phyloP scores from a whole-genome alignment of 2,329 filamentous ascomycete species.

The Ophiostoma novo-ulmi region DNA sequence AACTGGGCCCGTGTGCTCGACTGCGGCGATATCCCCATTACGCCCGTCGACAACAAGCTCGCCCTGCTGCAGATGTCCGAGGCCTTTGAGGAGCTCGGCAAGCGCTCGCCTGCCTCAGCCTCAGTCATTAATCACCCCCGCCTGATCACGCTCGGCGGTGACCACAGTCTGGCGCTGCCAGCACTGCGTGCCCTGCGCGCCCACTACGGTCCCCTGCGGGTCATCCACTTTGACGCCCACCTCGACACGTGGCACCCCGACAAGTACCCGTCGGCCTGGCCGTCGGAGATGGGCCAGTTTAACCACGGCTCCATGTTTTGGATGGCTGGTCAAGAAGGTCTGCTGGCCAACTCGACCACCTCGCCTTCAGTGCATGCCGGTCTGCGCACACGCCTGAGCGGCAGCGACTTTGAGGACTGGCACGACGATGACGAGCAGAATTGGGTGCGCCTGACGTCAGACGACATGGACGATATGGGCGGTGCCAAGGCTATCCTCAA shows the following conservation, averaged over 20 bases:
- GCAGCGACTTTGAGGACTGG: constrained; percentile 60
- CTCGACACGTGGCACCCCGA: constrained; percentile 81
- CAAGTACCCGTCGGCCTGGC: constrained; percentile 75
- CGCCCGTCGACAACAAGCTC: constrained; percentile 78
- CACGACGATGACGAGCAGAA: constrained; percentile 69
- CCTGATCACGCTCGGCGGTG: constrained; percentile 66
- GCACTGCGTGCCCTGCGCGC: constrained; percentile 61
- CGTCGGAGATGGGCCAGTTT: constrained; percentile 64
- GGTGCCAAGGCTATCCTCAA: constrained; percentile 54
- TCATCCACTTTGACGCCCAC: constrained; percentile 73
- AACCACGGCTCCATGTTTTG: constrained; percentile 92
- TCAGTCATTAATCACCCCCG: constrained; percentile 41
- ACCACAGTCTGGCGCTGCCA: constrained; percentile 66
- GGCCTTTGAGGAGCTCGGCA: constrained; percentile 65
- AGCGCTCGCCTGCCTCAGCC: constrained; percentile 35
- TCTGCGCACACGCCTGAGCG: constrained; percentile 69
- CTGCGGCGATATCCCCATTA: constrained; percentile 85
- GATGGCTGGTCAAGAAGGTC: constrained; percentile 73
- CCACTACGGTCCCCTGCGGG: constrained; percentile 60
- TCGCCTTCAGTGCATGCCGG: constrained; percentile 77
- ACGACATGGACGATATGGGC: constrained; percentile 83
- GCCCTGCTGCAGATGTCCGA: constrained; percentile 79
- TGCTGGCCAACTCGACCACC: constrained; percentile 64
- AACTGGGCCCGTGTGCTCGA: constrained; percentile 76
- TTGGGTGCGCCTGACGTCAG: constrained; percentile 73